Conservation (phyloP, 2,329 filamentous ascomycete genomes). For the Ceratocystis destructans region DNA sequence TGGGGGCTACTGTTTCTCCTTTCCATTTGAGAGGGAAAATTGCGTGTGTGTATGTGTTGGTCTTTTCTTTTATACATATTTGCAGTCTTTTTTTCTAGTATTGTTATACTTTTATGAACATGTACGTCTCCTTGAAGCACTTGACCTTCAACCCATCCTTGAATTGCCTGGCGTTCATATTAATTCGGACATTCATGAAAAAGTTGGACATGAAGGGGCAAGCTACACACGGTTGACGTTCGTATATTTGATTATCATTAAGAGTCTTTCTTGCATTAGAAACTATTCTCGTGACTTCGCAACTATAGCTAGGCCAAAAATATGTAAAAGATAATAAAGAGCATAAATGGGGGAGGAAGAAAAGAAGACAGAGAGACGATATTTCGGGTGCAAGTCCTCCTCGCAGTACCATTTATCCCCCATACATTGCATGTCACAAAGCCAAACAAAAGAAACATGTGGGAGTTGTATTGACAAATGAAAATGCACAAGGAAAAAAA, state of each 20-base stretch:
- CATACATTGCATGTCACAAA: conserved; percentile 2
- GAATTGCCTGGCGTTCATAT: too few relatives aligned
- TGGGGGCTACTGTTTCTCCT: background rate
- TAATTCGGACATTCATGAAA: too few relatives aligned
- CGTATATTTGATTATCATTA: background rate
- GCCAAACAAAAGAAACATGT: conserved; percentile 1
- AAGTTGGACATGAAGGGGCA: background rate
- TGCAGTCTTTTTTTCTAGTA: background rate
- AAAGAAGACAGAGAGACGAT: background rate
- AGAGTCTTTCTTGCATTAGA: background rate
- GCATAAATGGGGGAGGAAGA: background rate
- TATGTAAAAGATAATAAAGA: background rate
- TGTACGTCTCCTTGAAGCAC: background rate
- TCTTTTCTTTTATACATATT: conserved; percentile 1
- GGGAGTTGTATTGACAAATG: conserved; percentile 5
- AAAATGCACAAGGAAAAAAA: background rate
- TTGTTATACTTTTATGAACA: conserved; percentile 5
- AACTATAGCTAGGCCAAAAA: background rate
- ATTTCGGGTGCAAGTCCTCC: background rate
- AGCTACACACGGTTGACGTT: background rate
- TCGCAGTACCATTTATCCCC: background rate
- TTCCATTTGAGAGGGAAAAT: background rate
- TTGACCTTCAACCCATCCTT: background rate
- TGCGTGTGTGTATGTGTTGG: background rate
- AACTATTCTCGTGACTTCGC: background rate